Evolutionary conservation across 805 yeast species (phyloP), one percentile per base, ranked within the genome.

Genomic region (Wickerhamomyces rabaulensis): DNA sequence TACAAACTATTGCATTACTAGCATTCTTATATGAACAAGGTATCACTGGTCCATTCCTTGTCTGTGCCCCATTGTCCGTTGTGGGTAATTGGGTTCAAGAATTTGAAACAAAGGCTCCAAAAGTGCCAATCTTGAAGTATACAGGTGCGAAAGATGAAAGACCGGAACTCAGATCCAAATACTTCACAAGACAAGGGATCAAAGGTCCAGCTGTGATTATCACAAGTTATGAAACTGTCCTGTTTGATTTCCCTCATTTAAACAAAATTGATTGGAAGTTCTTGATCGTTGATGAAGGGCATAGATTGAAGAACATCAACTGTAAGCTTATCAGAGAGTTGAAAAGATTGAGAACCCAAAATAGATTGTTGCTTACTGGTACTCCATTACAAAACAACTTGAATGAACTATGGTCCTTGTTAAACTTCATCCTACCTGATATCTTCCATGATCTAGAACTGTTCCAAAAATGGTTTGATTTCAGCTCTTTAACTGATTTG

Each of bases 401-500:
- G 47, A 78, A 84, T 44, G 98, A 94, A 65, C 68, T 94, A 35
- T 92, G 98, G 98, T 85, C 97, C 0, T 69, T 94, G 47, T 71
- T 92, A 45, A 94, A 94, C 61, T 92, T 92, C 60, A 84, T 94
- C 31, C 69, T 92, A 43, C 99, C 99, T 0, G 97, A 90, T 57
- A 86, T 94, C 25, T 92, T 92, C 63, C 87, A 87, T 39, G 98
- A 92, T 64, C 75, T 91, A 50, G 92, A 84, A 43, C 74, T 90
- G 39, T 92, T 92, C 61, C 95, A 92, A 63, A 85, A 83, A 60
- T 92, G 98, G 97, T 94, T 92, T 66, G 95, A 94, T 63, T 87
- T 87, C 56, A 78, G 81, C 40, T 82, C 78, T 36, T 60, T 84
- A 37, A 73, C 76, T 7, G 66, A 68, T 19, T 51, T 72, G 42